Conservation (phyloP, 192 early-diverging fungal species). For the Coemansia sp. region DNA sequence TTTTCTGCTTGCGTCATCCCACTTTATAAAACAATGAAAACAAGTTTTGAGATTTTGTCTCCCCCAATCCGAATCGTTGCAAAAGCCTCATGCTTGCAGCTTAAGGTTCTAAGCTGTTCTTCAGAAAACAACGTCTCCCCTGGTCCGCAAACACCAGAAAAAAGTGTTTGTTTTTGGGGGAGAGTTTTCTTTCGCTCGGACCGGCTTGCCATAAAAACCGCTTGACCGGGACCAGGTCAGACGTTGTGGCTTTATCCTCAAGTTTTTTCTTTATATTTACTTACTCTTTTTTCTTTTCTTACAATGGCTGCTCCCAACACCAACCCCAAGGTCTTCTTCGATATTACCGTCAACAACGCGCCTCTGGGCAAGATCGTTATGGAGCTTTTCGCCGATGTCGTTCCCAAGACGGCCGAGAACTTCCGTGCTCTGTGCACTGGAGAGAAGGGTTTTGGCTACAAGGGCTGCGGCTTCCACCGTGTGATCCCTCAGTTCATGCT, state of each 20-base stretch:
- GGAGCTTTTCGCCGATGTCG: conserved; percentile 68
- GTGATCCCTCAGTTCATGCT: conserved; percentile 87
- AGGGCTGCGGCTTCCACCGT: conserved; percentile 82
- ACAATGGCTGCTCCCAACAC: conserved; percentile 11
- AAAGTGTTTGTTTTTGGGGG: background rate
- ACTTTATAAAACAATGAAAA: background rate
- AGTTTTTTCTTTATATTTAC: background rate
- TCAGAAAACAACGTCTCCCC: background rate
- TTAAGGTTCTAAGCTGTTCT: background rate
- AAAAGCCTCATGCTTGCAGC: background rate
- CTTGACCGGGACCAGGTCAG: background rate
- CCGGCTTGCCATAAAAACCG: background rate
- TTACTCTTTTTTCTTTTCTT: background rate
- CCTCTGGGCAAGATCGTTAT: conserved; percentile 43
- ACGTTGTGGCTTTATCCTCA: conserved; percentile 4
- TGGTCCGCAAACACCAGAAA: background rate
- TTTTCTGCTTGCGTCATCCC: background rate
- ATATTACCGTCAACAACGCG: conserved; percentile 37
- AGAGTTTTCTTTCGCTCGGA: background rate
- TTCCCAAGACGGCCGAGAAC: conserved; percentile 94
- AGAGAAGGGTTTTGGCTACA: conserved; percentile 58
- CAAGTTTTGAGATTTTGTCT: background rate
- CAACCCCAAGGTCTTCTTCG: conserved; percentile 54
- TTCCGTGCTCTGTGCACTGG: conserved; percentile 71
- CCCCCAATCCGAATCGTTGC: background rate